A percentile compares a stretch with the other conserved stretches of the same genome.
Evolutionary conservation across 345 rosid species (phyloP).

Genomic region (Eutrema yunnanense): DNA sequence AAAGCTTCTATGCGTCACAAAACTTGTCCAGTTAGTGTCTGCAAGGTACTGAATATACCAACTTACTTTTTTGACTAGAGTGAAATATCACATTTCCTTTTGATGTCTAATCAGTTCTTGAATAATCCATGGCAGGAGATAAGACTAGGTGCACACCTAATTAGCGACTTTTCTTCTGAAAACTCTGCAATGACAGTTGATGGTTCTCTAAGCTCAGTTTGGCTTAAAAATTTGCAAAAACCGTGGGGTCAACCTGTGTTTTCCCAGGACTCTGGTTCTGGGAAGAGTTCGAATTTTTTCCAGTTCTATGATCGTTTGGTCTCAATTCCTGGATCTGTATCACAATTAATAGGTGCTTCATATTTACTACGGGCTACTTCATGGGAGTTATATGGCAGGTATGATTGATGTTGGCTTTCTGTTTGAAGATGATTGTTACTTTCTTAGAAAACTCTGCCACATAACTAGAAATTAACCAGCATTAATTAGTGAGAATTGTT

Average conservation of each 20-base stretch:
- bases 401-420: constrained; percentile 15
- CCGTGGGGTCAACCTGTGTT: constrained; percentile 49
- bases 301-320: constrained; percentile 63
- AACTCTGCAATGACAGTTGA: constrained; percentile 55
- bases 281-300: constrained; percentile 42
- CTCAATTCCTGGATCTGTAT: constrained; percentile 79
- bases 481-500: background rate
- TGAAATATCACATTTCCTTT: constrained; percentile 9
- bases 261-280: constrained; percentile 49
- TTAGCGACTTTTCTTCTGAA: constrained; percentile 72
- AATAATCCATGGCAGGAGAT: constrained; percentile 51
- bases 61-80: constrained; percentile 1
- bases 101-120: constrained; percentile 21
- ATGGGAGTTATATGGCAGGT: constrained; percentile 99
- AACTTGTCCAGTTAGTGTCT: constrained; percentile 82
- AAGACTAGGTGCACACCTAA: constrained; percentile 63
- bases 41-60: constrained; percentile 58
- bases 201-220: constrained; percentile 66
- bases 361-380: constrained; percentile 85
- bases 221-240: constrained; percentile 77
- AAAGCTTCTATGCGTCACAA: constrained; percentile 73
- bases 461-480: background rate
- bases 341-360: constrained; percentile 82
- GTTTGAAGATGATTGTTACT: background rate
- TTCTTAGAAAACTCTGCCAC: background rate